phyloP scores from a whole-genome alignment of 306 rosid species.

The Vigna unguiculata region DNA sequence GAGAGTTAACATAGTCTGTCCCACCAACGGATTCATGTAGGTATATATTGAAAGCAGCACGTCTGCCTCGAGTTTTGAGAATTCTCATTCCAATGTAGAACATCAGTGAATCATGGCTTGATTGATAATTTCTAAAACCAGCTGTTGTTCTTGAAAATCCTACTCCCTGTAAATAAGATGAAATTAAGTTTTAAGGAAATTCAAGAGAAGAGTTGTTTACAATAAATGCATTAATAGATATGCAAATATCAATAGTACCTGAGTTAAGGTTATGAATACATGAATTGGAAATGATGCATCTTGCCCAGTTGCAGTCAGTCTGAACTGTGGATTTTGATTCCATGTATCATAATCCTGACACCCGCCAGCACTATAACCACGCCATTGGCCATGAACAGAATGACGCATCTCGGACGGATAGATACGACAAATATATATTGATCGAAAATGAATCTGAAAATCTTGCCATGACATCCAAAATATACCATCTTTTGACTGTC shows the following conservation, averaged over 20 bases:
- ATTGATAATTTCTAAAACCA: constrained; percentile 96
- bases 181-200: constrained; percentile 25
- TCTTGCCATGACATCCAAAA: constrained; percentile 99
- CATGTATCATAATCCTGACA: constrained; percentile 99
- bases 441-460: constrained; percentile 97
- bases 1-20: constrained; percentile 94
- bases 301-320: constrained; percentile 88
- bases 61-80: constrained; percentile 97
- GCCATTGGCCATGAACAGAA: constrained; percentile 97
- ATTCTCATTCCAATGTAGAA: constrained; percentile 99
- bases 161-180: constrained; percentile 72
- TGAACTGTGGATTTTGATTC: constrained; percentile 99
- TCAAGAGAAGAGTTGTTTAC: not conserved
- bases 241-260: constrained; percentile 56
- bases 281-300: constrained; percentile 95
- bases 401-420: constrained; percentile 98
- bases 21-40: constrained; percentile 98
- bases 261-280: constrained; percentile 96
- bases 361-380: constrained; percentile 97
- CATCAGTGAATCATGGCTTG: constrained; percentile 97
- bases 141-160: constrained; percentile 98
- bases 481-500: constrained; percentile 95
- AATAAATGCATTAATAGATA: constrained; percentile 17
- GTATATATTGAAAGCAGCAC: constrained; percentile 94
- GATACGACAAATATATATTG: constrained; percentile 94